These are phyloP conservation scores for Pichia cephalocereana DNA, from an alignment of 805 yeast genomes.

Conservation along the genomic window DNA sequence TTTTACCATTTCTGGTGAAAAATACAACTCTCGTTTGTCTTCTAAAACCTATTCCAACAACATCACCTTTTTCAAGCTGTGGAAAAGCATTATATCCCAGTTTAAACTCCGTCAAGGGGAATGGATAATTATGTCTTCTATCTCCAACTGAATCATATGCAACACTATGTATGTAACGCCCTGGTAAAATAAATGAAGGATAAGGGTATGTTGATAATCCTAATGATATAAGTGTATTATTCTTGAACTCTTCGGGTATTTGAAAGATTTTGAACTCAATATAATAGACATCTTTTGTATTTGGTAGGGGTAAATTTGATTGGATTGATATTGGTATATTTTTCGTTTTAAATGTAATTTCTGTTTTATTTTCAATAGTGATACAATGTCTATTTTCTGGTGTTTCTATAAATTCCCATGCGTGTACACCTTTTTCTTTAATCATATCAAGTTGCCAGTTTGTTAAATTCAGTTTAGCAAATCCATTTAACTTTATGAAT, in stretches of 20 bases:
- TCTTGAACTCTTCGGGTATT: slow-evolving; percentile 37
- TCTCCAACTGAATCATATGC: slow-evolving; percentile 84
- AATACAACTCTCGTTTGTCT: slow-evolving; percentile 78
- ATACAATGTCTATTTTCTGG: slow-evolving; percentile 4
- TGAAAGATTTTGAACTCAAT: slow-evolving; percentile 82
- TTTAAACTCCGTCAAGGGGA: slow-evolving; percentile 23
- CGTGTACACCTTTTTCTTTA: slow-evolving; percentile 81
- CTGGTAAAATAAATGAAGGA: slow-evolving; percentile 90
- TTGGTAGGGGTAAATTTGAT: slow-evolving; percentile 80
- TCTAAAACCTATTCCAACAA: slow-evolving; percentile 85
- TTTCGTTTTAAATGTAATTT: slow-evolving; percentile 30
- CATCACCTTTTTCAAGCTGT: slow-evolving; percentile 68
- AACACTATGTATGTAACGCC: slow-evolving; percentile 75
- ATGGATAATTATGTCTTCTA: slow-evolving; percentile 74
- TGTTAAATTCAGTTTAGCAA: slow-evolving; percentile 22
- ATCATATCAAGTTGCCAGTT: slow-evolving; percentile 56
- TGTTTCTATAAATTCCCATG: slow-evolving; percentile 64
- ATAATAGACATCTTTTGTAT: slow-evolving; percentile 75
- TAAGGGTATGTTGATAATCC: slow-evolving; percentile 85
- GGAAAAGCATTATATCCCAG: slow-evolving; percentile 33
- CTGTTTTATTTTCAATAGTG: slow-evolving; percentile 39
- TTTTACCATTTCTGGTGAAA: slow-evolving; percentile 91
- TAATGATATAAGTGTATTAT: slow-evolving; percentile 49
- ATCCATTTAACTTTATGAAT: slow-evolving; percentile 33
- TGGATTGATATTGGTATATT: slow-evolving; percentile 45